These are phyloP conservation scores for Coniosporium apollinis DNA, from an alignment of 495 filamentous ascomycete genomes.

Conservation along the genomic window DNA sequence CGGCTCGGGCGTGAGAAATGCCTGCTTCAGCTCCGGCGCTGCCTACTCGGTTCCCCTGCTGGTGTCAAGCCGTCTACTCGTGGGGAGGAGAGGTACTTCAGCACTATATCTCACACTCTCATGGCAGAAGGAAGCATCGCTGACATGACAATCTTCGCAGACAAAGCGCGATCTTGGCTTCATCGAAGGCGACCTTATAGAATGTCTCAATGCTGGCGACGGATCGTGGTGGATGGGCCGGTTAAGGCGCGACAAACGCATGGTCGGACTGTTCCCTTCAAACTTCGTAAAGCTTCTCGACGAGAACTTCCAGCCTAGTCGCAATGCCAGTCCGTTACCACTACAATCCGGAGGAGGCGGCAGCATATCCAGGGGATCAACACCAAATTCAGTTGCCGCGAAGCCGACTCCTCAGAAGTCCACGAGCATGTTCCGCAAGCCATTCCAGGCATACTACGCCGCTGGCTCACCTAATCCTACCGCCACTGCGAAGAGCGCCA, in stretches of 20 bases:
- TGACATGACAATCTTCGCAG: slow-evolving; percentile 20
- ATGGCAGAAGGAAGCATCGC: not conserved
- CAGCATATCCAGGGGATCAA: slow-evolving; percentile 27
- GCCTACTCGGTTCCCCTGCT: slow-evolving; percentile 82
- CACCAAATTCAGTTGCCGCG: slow-evolving; percentile 10
- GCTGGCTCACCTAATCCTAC: slow-evolving; percentile 17
- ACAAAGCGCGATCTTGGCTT: slow-evolving; percentile 89
- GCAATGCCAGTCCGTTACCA: slow-evolving; percentile 59
- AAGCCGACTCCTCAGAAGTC: slow-evolving; percentile 36
- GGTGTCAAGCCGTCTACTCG: slow-evolving; percentile 88
- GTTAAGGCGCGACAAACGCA: slow-evolving; percentile 66
- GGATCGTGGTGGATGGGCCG: slow-evolving; percentile 97
- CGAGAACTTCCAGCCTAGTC: slow-evolving; percentile 58
- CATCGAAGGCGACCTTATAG: slow-evolving; percentile 92
- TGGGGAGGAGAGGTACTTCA: slow-evolving; percentile 76
- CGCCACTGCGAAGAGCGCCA: slow-evolving; percentile 8
- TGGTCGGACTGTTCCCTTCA: slow-evolving; percentile 83
- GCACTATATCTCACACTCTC: slow-evolving; percentile 2
- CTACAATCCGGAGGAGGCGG: too few species aligned
- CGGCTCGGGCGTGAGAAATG: too few species aligned
- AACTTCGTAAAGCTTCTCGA: slow-evolving; percentile 90
- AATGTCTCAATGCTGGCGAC: slow-evolving; percentile 94
- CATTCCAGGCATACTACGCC: slow-evolving; percentile 47
- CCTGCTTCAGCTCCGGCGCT: slow-evolving; percentile 44
- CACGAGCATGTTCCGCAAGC: slow-evolving; percentile 47